Evolutionary conservation across 2,329 filamentous ascomycete genomes (phyloP).

Genomic region (Neopestalotiopsis rosae): DNA sequence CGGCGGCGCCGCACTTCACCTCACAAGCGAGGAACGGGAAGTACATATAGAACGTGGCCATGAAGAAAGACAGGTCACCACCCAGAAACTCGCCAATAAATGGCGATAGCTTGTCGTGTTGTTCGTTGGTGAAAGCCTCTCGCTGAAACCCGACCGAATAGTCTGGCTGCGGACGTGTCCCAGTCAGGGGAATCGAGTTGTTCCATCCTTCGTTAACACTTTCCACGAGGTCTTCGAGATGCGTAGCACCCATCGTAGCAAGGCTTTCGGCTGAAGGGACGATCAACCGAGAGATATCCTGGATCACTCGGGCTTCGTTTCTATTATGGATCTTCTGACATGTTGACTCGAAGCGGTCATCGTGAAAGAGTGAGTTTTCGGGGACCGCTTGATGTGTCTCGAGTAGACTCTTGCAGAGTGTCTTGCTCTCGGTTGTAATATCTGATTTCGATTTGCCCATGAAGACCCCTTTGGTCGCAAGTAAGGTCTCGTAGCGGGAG

Average conservation of each 20-base stretch:
- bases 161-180: slow-evolving; percentile 4
- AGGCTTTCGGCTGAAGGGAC: slow-evolving; percentile 45
- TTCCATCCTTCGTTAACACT: slow-evolving; percentile 49
- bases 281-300: slow-evolving; percentile 42
- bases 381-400: slow-evolving; percentile 35
- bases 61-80: slow-evolving; percentile 46
- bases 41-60: slow-evolving; percentile 51
- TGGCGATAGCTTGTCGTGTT: slow-evolving; percentile 46
- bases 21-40: slow-evolving; percentile 56
- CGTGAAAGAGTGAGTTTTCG: slow-evolving; percentile 40
- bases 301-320: slow-evolving; percentile 45
- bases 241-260: slow-evolving; percentile 27
- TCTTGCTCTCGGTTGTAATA: slow-evolving; percentile 38
- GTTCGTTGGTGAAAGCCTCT: slow-evolving; percentile 46
- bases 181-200: slow-evolving; percentile 42
- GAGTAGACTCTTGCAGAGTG: slow-evolving; percentile 36
- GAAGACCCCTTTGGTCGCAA: slow-evolving; percentile 45
- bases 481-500: slow-evolving; percentile 40
- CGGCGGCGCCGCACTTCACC: slow-evolving; percentile 39
- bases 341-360: slow-evolving; percentile 41
- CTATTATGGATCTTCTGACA: slow-evolving; percentile 36
- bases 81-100: slow-evolving; percentile 40
- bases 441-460: slow-evolving; percentile 41
- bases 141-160: slow-evolving; percentile 44
- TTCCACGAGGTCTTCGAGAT: slow-evolving; percentile 42